Conservation (phyloP, 257 asterid genomes). For the Solanum chiquidenum region DNA sequence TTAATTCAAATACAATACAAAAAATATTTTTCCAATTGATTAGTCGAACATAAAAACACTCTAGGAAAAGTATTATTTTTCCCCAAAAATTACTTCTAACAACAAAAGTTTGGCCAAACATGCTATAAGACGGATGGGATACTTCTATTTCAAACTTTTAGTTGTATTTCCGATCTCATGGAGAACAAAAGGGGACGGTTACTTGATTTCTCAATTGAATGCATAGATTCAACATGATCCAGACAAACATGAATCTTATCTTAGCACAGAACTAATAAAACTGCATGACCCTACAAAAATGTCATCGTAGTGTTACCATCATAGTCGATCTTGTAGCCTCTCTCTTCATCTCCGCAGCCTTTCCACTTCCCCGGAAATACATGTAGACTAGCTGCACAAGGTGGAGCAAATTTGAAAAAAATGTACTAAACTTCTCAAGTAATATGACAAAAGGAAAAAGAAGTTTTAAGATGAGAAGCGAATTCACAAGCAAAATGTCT, state of each 20-base stretch:
- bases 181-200: neutral
- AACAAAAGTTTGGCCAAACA: neutral
- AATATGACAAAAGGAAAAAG: neutral
- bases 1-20: neutral
- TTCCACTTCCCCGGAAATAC: constrained; percentile 95
- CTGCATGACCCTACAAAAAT: neutral
- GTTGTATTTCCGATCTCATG: no score
- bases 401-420: neutral
- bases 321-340: constrained; percentile 64
- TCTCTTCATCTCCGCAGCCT: constrained; percentile 72
- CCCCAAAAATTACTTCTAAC: neutral
- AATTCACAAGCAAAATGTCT: neutral
- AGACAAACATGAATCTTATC: neutral
- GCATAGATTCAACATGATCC: neutral
- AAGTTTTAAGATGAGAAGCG: neutral
- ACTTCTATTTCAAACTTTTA: neutral
- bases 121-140: neutral
- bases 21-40: neutral
- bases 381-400: constrained; percentile 62
- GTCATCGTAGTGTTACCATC: constrained; percentile 26
- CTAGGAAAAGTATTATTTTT: neutral
- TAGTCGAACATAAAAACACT: neutral
- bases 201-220: neutral
- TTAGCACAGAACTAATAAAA: neutral
- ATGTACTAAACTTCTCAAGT: neutral